Conservation (phyloP, 306 rosid species). For the Malus asiatica region DNA sequence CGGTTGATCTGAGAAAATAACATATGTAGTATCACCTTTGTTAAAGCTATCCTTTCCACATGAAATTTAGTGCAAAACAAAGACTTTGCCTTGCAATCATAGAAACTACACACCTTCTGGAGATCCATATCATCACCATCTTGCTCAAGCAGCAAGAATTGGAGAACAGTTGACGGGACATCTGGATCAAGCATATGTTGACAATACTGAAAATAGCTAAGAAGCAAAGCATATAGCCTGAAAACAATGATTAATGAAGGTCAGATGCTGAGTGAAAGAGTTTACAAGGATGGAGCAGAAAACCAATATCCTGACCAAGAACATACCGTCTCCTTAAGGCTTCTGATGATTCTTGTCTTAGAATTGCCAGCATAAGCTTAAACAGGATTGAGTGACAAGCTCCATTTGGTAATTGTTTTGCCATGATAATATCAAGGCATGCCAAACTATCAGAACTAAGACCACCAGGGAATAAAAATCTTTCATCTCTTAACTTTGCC, state of each 20-base stretch:
- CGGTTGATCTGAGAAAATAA: conserved; percentile 61
- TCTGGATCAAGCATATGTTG: conserved; percentile 82
- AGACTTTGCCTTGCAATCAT: not conserved
- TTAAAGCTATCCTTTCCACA: not conserved
- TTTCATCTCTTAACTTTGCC: conserved; percentile 94
- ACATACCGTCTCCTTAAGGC: conserved; percentile 90
- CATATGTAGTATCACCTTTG: not conserved
- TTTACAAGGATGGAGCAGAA: conserved; percentile 12
- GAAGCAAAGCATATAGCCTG: conserved; percentile 93
- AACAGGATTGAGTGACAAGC: conserved; percentile 87
- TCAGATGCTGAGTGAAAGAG: conserved; percentile 30
- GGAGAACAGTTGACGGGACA: conserved; percentile 83
- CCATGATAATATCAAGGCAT: conserved; percentile 74
- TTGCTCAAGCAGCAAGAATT: conserved; percentile 69
- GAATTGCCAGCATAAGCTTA: conserved; percentile 74
- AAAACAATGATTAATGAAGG: conserved; percentile 23
- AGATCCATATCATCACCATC: conserved; percentile 82
- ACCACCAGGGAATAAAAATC: conserved; percentile 75
- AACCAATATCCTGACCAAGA: conserved; percentile 2
- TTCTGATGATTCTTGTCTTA: conserved; percentile 87
- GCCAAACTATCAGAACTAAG: conserved; percentile 63
- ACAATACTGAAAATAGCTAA: conserved; percentile 96
- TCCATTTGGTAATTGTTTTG: conserved; percentile 83
- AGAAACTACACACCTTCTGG: conserved; percentile 56
- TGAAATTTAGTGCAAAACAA: not conserved